Base-by-base conservation (phyloP, 805 yeast species). In the Maudiozyma saulgeensis region DNA sequence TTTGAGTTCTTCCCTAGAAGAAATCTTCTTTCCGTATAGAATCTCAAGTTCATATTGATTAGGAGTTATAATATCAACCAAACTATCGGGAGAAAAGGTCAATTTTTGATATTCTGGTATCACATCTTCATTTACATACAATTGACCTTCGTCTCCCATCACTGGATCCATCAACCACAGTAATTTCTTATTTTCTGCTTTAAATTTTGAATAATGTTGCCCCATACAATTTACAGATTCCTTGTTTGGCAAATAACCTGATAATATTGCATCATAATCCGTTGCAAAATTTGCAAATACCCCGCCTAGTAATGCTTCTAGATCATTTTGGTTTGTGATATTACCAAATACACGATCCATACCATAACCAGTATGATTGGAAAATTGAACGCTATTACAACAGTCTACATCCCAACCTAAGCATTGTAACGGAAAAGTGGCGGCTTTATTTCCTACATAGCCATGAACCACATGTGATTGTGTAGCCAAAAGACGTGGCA, bases 401-500 rank as follows among this genome's bases (percentile, higher is more conserved):
- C 81, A 81, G 63, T 91, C 96, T 9, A 90, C 96, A 62, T 93
- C 91, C 96, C 97, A 91, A 0, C 93, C 95, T 43, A 79, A 73
- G 41, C 80, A 71, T 61, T 91, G 97, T 21, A 91, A 68, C 0
- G 98, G 96, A 62, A 93, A 86, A 2, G 91, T 85, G 0, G 93
- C 87, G 0, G 96, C 96, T 50, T 82, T 78, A 64, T 89, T 89
- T 1, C 99, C 99, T 1, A 93, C 99, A 59, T 87, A 84, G 2
- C 99, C 99, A 63, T 91, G 98, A 2, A 81, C 89, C 1, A 93
- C 98, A 65, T 93, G 97, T 3, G 96, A 87, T 57, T 87, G 91
- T 41, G 61, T 57, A 19, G 60, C 56, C 51, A 57, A 47, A 21
- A 57, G 37, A 37, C 55, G 49, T 18, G 57, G 58, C 61, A 57